Conservation (phyloP, 805 yeast species). For the Myxozyma lipomycoides region DNA sequence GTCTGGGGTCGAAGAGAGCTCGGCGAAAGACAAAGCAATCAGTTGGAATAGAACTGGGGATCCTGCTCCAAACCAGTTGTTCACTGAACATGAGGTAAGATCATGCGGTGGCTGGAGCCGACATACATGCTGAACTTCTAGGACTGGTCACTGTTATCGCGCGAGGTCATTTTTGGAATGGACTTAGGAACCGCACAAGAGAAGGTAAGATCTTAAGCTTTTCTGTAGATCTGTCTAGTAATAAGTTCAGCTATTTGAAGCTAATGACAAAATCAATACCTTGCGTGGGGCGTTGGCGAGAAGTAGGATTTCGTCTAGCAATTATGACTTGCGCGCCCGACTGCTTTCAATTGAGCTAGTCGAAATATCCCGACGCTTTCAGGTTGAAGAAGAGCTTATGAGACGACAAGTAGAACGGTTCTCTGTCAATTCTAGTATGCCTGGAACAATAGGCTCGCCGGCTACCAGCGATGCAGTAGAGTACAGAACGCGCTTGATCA, state of each 20-base stretch:
- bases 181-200: neutral
- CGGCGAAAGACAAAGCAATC: neutral
- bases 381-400: conserved; percentile 46
- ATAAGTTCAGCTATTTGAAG: neutral
- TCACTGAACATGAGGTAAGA: neutral
- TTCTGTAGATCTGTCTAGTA: neutral
- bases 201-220: neutral
- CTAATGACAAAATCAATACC: neutral
- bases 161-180: neutral
- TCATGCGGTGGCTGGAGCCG: no score
- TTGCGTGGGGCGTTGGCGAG: neutral
- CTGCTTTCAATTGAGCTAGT: conserved; percentile 44
- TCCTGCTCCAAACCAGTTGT: neutral
- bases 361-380: conserved; percentile 46
- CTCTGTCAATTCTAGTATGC: conserved; percentile 34
- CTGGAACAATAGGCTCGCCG: no score
- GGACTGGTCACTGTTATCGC: no score
- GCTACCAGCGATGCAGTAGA: conserved; percentile 29
- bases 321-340: conserved; percentile 25
- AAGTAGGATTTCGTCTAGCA: neutral
- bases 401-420: conserved; percentile 48
- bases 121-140: no score
- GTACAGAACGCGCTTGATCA: conserved; percentile 39
- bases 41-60: neutral
- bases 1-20: neutral